Evolutionary conservation across 2,329 filamentous ascomycete species (phyloP).

Genomic region (Calonectria hawksworthii): DNA sequence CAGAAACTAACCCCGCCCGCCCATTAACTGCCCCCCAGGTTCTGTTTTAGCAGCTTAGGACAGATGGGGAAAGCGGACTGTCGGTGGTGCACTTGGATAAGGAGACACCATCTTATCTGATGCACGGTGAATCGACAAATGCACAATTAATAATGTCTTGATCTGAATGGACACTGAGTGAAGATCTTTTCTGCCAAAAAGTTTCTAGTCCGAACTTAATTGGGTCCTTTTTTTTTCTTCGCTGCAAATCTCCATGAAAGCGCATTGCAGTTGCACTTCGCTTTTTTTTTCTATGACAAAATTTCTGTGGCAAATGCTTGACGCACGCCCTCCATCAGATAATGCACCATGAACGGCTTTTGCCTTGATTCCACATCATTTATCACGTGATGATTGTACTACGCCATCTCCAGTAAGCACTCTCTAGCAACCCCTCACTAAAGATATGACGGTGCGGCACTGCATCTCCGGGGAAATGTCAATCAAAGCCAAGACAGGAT

Average conservation of each 20-base stretch:
- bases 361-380: constrained; percentile 9
- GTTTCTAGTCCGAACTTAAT: constrained; percentile 11
- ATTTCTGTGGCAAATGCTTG: constrained; percentile 7
- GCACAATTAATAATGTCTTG: constrained; percentile 27
- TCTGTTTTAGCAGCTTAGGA: background rate
- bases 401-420: background rate
- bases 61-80: constrained; percentile 12
- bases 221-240: background rate
- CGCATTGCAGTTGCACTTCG: background rate
- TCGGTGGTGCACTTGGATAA: background rate
- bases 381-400: constrained; percentile 3
- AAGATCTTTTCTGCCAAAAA: background rate
- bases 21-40: background rate
- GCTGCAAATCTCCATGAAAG: background rate
- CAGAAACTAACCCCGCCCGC: background rate
- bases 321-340: constrained; percentile 15
- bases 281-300: background rate
- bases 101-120: constrained; percentile 27
- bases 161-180: constrained; percentile 6
- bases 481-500: background rate
- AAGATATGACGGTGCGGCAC: constrained; percentile 8
- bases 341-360: background rate
- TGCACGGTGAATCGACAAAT: constrained; percentile 6
- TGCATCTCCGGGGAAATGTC: constrained; percentile 4
- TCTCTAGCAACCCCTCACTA: background rate